Conservation (phyloP, 371 early-diverging fungal species). For the Choanephora cucurbitarum region DNA sequence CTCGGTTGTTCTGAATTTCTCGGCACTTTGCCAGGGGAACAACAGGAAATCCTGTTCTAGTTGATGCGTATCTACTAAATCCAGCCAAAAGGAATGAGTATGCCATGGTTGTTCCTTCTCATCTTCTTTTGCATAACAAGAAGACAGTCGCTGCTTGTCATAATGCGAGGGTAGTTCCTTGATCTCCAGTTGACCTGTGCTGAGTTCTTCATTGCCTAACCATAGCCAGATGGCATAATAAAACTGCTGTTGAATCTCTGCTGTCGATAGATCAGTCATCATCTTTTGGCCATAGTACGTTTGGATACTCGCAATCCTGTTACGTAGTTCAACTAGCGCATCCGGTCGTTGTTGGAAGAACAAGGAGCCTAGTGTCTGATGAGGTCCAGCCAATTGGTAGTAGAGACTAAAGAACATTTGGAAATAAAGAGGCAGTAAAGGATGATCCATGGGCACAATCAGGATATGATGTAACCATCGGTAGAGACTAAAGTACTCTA, state of each 20-base stretch:
- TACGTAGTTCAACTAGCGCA: constrained; percentile 46
- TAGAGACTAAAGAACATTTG: constrained; percentile 72
- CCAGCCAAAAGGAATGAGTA: constrained; percentile 49
- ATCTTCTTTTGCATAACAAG: constrained; percentile 31
- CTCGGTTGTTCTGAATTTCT: constrained; percentile 25
- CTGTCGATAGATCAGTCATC: neutral
- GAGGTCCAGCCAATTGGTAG: constrained; percentile 27
- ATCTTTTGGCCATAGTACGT: constrained; percentile 48
- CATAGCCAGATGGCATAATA: constrained; percentile 67
- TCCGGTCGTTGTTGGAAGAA: constrained; percentile 55
- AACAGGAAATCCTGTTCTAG: constrained; percentile 26
- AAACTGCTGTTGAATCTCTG: constrained; percentile 44
- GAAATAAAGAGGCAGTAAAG: constrained; percentile 54
- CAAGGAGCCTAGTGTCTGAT: constrained; percentile 48
- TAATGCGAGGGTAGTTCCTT: constrained; percentile 47
- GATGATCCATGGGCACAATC: constrained; percentile 51
- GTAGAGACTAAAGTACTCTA: constrained; percentile 60
- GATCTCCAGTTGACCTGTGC: constrained; percentile 30
- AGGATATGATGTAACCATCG: constrained; percentile 61
- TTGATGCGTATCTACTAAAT: constrained; percentile 32
- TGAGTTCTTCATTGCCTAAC: constrained; percentile 55
- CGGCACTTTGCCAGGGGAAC: constrained; percentile 39
- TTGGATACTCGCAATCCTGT: constrained; percentile 47
- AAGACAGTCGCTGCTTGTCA: constrained; percentile 29
- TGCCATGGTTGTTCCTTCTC: constrained; percentile 24